Evolutionary conservation across 441 rosid genomes (phyloP), one percentile per base, ranked within the genome.

Genomic region (Croton laevigatus): DNA sequence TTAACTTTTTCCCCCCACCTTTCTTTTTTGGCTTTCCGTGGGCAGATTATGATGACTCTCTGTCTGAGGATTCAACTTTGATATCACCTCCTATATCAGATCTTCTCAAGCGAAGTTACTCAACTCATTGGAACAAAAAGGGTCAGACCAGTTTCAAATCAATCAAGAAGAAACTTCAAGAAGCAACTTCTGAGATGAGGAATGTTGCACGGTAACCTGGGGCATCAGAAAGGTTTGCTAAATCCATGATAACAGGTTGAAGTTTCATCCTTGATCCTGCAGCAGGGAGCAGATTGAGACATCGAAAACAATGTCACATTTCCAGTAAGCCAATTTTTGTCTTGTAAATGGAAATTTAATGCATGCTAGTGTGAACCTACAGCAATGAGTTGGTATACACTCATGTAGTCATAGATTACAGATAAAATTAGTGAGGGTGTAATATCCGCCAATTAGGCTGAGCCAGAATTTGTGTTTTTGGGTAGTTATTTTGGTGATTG

Each of bases 131-230:
- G 98, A 86, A 76, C 40, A 83, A 73, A 53, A 83, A 84, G 52
- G 84, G 92, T 51, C 88, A 87, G 44, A 79, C 68, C 70, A 85
- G 94, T 79, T 88, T 89, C 53, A 85, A 78, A 74, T 86, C 94
- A 68, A 78, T 92, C 69, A 92, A 82, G 83, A 88, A 89, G 85
- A 89, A 81, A 81, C 79, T 95, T 75, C 96, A 95, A 76, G 96
- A 81, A 69, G 96, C 97, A 65, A 91, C 93, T 52, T 82, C 93
- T 19, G 98, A 87, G 53, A 82, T 90, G 54, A 83, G 94, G 82
- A 88, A 82, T 69, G 79, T 79, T 60, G 84, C 84, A 60, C 86
- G 96, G 87, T 88, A 77, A 85, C 71, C 44, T 22, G 55, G 16
- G 49, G 36, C 42, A 62, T 49, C 22, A 2, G 9, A 44, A 40